Evolutionary conservation across 2,329 filamentous ascomycete genomes (phyloP), one percentile per base, ranked within the genome.

Genomic region (Ophiosphaerella korrae): DNA sequence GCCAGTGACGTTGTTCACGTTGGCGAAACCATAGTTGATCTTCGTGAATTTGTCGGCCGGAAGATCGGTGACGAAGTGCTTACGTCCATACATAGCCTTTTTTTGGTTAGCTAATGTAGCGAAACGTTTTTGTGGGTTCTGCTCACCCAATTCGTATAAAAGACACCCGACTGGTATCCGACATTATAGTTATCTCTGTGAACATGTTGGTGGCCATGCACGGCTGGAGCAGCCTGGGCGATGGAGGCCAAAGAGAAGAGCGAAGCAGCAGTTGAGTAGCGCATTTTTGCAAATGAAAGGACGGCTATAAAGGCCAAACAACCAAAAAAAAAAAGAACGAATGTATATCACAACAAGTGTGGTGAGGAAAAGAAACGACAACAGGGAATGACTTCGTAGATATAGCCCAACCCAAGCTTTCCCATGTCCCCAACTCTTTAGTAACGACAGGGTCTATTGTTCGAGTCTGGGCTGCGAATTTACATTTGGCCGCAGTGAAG

Each of bases 1-100:
- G 44, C 92, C 92, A 21, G 82, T 85, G 4, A 81, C 84, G 7
- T 93, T 89, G 4, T 85, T 83, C 44, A 97, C 82, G 70, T 96
- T 96, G 68, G 91, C 92, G 75, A 97, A 97, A 13, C 91, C 83
- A 64, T 96, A 97, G 18, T 96, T 84, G 11, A 97, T 75, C 68
- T 97, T 93, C 0, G 92, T 97, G 42, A 97, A 83, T 48, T 90
- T 88, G 48, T 92, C 84, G 5, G 82, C 84, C 0, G 89, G 89
- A 2, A 97, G 82, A 70, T 96, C 86, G 66, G 94, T 89, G 0
- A 92, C 90, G 16, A 86, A 83, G 70, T 93, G 88, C 62, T 92
- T 87, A 50, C 92, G 86, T 40, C 79, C 91, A 72, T 97, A 97
- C 62, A 95, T 93, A 55, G 89, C 89, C 90, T 81, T 32, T 44